Base-by-base conservation (phyloP, 2,329 filamentous ascomycete genomes). In the Chaetomiaceae sp. region DNA sequence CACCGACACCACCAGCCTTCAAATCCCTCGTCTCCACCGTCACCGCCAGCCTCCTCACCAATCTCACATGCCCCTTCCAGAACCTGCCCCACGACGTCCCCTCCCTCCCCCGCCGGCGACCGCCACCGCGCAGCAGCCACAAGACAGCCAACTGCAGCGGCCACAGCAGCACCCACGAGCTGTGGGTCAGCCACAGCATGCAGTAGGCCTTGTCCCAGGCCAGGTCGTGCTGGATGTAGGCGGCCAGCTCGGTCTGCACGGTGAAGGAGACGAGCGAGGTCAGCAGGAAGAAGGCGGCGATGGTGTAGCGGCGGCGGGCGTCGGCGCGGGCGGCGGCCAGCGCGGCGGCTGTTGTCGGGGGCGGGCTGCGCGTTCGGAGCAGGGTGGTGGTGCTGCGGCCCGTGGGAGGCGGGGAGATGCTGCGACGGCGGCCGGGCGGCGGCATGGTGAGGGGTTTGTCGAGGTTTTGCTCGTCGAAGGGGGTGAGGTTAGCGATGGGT, bases 151-250 rank as follows among this genome's bases (percentile, higher is more conserved):
- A 78, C 66, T 95, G 89, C 10, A 78, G 69, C 0, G 90, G 91
- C 88, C 89, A 98, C 19, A 98, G 75, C 39, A 97, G 68, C 9
- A 83, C 66, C 93, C 93, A 98, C 2, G 89, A 95, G 45, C 91
- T 86, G 69, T 98, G 93, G 10, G 93, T 98, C 55, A 98, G 75
- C 68, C 95, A 96, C 75, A 98, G 80, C 93, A 98, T 98, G 73
- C 88, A 95, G 71, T 96, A 98, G n/a, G 93, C 88, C 72, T 98
- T 98, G 69, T 94, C 81, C 93, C 93, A 98, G 53, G 86, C 82
- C 53, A 96, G 69, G 50, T 93, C 83, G 64, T 91, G 84, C 70
- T 97, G 91, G 51, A 98, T 93, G 68, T 96, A 90, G 9, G 94
- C 83, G 10, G 90, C 91, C 44, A 95, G 88, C 73, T 97, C 91